Evolutionary conservation across 1,284 basidiomycete species (phyloP).

Genomic region (Phenoliferia sp.): DNA sequence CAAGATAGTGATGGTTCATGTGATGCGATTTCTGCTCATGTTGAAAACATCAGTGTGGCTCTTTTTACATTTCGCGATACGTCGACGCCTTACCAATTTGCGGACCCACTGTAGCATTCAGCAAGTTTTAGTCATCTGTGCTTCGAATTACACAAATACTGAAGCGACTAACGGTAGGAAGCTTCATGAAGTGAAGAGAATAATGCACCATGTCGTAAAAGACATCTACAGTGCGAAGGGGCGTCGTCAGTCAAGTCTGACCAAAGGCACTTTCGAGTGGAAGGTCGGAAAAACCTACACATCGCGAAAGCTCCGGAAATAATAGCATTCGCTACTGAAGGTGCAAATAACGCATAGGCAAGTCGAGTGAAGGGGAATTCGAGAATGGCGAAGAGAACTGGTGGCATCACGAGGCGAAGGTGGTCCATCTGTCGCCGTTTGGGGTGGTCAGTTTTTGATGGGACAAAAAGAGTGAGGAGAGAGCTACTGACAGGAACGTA

Average conservation of each 20-base stretch:
- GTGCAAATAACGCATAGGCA: conserved; percentile 76
- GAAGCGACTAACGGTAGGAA: background rate
- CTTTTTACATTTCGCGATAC: background rate
- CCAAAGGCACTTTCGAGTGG: too few species aligned
- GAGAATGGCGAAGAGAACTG: conserved; percentile 70
- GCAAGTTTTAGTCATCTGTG: too few species aligned
- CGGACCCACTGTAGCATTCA: background rate
- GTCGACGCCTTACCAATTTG: background rate
- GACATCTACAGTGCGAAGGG: conserved; percentile 68
- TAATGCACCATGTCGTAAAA: conserved; percentile 33
- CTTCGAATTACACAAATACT: too few species aligned
- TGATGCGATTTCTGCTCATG: conserved; percentile 80
- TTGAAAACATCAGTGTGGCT: background rate
- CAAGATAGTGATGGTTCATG: conserved; percentile 87
- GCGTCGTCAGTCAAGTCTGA: too few species aligned
- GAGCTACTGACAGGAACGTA: conserved; percentile 68
- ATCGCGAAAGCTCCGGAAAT: conserved; percentile 77
- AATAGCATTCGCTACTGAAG: conserved; percentile 81
- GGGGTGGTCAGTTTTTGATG: conserved; percentile 1
- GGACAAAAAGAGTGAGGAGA: background rate
- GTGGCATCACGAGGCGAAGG: conserved; percentile 95
- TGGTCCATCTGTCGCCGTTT: conserved; percentile 41
- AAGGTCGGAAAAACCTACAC: conserved; percentile 54
- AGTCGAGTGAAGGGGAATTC: conserved; percentile 85
- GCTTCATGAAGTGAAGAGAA: conserved; percentile 34